Evolutionary conservation across 2,329 filamentous ascomycete species (phyloP).

Genomic region (Aureobasidium sp.): DNA sequence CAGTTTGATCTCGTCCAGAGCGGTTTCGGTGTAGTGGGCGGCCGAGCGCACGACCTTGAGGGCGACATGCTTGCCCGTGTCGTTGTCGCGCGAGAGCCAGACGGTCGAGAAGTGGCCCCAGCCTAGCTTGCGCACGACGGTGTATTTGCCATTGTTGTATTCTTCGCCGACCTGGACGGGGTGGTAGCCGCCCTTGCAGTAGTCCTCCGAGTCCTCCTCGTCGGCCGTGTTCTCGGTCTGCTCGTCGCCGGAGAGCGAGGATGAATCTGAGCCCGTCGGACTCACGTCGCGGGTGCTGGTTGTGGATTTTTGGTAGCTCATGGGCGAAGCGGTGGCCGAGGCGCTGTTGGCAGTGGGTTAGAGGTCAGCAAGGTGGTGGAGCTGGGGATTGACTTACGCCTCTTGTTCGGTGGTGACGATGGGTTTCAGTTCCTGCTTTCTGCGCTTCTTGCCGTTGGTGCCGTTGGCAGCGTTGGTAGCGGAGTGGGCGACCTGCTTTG

Average conservation of each 20-base stretch:
- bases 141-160: slow-evolving; percentile 97
- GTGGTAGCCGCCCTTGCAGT: slow-evolving; percentile 98
- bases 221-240: slow-evolving; percentile 87
- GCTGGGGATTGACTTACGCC: slow-evolving; percentile 31
- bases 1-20: slow-evolving; percentile 97
- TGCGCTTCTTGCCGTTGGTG: slow-evolving; percentile 58
- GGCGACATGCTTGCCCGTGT: slow-evolving; percentile 85
- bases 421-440: slow-evolving; percentile 65
- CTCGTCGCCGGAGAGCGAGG: slow-evolving; percentile 70
- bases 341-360: slow-evolving; percentile 5
- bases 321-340: slow-evolving; percentile 14
- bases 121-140: slow-evolving; percentile 88
- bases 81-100: slow-evolving; percentile 76
- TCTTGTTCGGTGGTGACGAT: slow-evolving; percentile 64
- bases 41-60: slow-evolving; percentile 96
- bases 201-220: slow-evolving; percentile 98
- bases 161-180: slow-evolving; percentile 90
- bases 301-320: slow-evolving; percentile 26
- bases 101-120: slow-evolving; percentile 99
- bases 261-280: slow-evolving; percentile 65
- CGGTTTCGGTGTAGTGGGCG: slow-evolving; percentile 97
- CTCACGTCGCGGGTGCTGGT: slow-evolving; percentile 51
- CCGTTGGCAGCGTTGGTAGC: slow-evolving; percentile 41
- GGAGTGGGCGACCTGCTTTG: slow-evolving; percentile 56
- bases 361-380: slow-evolving; percentile 17